Evolutionary conservation across 352 stramenopile species (phyloP), one percentile per base, ranked within the genome.

Genomic region (Elongisporangium undulatum): DNA sequence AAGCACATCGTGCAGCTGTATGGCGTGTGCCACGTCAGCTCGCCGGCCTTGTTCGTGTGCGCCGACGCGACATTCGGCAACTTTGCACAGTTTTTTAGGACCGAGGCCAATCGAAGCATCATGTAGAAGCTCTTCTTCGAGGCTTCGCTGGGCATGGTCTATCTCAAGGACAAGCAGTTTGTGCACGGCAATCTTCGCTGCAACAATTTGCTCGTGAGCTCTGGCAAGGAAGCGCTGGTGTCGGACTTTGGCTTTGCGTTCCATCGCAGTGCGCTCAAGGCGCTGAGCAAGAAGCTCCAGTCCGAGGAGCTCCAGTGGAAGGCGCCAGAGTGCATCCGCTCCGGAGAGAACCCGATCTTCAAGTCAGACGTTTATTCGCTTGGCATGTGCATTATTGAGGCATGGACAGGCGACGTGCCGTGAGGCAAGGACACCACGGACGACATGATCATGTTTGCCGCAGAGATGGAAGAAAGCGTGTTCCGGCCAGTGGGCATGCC

Each of bases 31-130:
- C 68, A 82, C 17, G 68, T 82, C 6, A 69, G 70, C 16, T 56
- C 69, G 0, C 56, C 64, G 1, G 53, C 60, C 4, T 71, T 75
- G 21, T 69, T 79, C 21, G 72, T 83, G 2, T 77, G 66, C 29
- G 76, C 82, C 20, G 69, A 72, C 16, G 74, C 73, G 4, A 68
- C 59, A 24, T 58, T 71, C 20, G 73, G 73, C 0, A 77, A 82
- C 59, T 66, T 85, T 9, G 71, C 69, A 34, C 38, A 63, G 16
- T 83, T 67, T 51, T 73, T 87, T 15, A 54, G 60, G 29, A 29
- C 53, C 2, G 45, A 69, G 29, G 66, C 56, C 34, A 58, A 63
- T 61, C 24, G 3, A 60, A 60, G 2, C 68, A 85, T 23, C 69
- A 78, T 75, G 24, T 72, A 64, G 68, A n/a, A 57, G 34, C 8